Evolutionary conservation across 495 filamentous ascomycete species (phyloP), one percentile per base, ranked within the genome.

Genomic region (Amphirosellinia nigrospora): DNA sequence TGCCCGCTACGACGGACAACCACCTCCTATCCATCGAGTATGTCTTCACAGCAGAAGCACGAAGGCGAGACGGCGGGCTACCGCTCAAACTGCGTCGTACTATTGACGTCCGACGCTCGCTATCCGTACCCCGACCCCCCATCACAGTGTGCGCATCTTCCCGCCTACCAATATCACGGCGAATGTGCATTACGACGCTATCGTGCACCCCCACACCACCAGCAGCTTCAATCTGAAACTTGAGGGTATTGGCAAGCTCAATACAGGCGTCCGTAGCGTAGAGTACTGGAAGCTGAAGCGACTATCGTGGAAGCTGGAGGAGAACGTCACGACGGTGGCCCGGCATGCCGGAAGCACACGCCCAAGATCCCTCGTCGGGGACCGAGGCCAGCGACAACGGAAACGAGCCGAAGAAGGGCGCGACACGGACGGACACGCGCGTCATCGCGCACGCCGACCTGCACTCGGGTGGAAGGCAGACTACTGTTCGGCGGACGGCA

Each of bases 401-500:
- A 6, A 58, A 72, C 11, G 70, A 71, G n/a, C 70, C 72, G 9
- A 86, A 84, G 65, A 98, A 97, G 78, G 94, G 94, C 41, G 79
- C 93, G 28, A 80, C 90, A 55, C 93, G 97, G 74, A 86, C 92
- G 46, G 92, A 97, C 68, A 87, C 87, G 6, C 89, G 91, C 39
- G 87, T 89, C 66, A 88, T 98, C 71, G 93, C 89, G 32, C 83
- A 84, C 68, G 90, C 89, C 4, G 93, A 95, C 73, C 77, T 95
- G 73, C 93, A 92, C 80, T 84, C 74, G 5, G 95, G 95, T 99
- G 96, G 96, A 99, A 99, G 81, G 89, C 90, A n/a, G 94, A 97
- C 79, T 98, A 93, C 77, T 98, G 93, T 76, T 86, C 86, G 39
- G 84, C 83, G 26, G 80, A 81, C 0, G 92, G 92, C 67, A 85